Conservation (phyloP, 179 eudicot species). For the Pouteria campechiana region DNA sequence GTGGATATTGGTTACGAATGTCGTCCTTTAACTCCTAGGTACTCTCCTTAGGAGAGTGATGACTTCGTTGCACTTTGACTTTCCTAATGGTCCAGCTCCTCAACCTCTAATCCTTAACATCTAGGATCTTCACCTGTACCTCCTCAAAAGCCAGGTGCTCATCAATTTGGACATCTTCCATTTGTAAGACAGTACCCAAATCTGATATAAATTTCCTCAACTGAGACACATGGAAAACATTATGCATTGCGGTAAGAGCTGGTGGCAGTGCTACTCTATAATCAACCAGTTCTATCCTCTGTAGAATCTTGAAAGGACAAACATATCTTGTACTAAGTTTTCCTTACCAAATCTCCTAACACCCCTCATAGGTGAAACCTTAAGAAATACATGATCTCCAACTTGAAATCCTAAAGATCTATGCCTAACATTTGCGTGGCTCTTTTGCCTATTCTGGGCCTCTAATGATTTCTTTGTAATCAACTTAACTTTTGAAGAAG, state of each 20-base stretch:
- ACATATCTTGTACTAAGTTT: conserved; percentile 3
- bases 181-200: not conserved
- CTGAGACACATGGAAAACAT: conserved; percentile 1
- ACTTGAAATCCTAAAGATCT: no score
- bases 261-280: conserved; percentile 1
- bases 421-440: no score
- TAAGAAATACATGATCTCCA: not conserved
- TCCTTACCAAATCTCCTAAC: conserved; percentile 1
- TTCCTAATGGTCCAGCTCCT: not conserved
- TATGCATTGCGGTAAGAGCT: not conserved
- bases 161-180: not conserved
- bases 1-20: not conserved
- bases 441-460: no score
- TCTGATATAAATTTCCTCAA: not conserved
- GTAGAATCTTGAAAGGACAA: conserved; percentile 4
- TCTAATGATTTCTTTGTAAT: not conserved
- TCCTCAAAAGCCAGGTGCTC: not conserved
- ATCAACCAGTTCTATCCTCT: not conserved
- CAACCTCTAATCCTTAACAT: not conserved
- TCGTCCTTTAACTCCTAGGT: not conserved
- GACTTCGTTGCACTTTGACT: conserved; percentile 1
- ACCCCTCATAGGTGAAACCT: conserved; percentile 1
- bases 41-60: not conserved
- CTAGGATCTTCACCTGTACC: not conserved
- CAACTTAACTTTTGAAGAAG: not conserved